Evolutionary conservation across 495 filamentous ascomycete genomes (phyloP), one percentile per base, ranked within the genome.

Genomic region (Rusavskia elegans): DNA sequence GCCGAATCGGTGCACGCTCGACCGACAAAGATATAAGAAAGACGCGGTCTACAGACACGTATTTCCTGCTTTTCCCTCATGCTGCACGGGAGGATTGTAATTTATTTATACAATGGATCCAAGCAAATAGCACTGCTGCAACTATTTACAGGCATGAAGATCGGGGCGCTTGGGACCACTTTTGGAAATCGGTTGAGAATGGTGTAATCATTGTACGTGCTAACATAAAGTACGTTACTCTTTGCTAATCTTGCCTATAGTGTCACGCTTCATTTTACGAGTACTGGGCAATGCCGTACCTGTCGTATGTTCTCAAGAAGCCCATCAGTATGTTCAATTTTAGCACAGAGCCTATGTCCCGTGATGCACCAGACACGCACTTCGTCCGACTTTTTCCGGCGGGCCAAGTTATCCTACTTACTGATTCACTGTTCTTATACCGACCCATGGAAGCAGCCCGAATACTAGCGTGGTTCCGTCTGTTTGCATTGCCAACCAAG

Each of bases 391-490:
- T 86, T 3, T 83, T 87, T 48, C 75, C 77, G 7, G 59, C 66
- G 25, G 79, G 82, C 5, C 63, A 66, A 5, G 77, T 70, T 1
- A 73, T 82, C 21, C 61, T 87, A 0, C 57, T 88, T 5, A 82
- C 82, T 0, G 80, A 83, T 36, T 82, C 81, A 51, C 73, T 83
- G 41, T 64, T 79, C 38, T 55, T 78, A 51, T 66, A 66, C 0
- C 72, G 80, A 21, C 73, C 77, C 1, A 58, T 67, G 3, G 70
- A 64, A 39, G 66, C 78, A 3, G 59, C 68, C 11, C 61, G 72
- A 5, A 67, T 84, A n/a, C 54, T 86, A 5, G 60, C 64, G 1
- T 85, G 80, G 80, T 83, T 83, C 49, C 42, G 42, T n/a, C 55
- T 60, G 3, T 56, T 49, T 21, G 23, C 35, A 3, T 35, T 52